phyloP scores from a whole-genome alignment of 2,329 filamentous ascomycete species.

The Tolypocladium album region DNA sequence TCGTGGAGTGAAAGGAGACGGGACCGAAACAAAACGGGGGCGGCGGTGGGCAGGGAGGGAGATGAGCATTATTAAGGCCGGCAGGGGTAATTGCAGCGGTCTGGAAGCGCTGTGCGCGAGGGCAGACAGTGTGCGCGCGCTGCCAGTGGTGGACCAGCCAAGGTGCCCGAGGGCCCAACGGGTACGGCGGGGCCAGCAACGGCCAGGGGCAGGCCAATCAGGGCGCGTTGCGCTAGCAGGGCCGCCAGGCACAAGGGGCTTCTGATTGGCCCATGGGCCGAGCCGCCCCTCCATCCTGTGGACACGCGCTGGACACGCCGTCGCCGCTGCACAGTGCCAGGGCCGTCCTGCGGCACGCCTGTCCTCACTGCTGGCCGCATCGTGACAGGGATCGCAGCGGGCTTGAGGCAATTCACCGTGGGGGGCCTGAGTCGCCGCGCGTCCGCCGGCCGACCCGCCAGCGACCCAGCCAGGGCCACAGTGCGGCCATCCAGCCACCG shows the following conservation, averaged over 20 bases:
- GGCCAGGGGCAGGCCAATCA: not conserved
- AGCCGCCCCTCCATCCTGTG: not conserved
- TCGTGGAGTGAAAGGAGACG: not conserved
- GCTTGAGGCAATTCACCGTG: not conserved
- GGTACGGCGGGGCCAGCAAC: not conserved
- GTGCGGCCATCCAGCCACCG: not conserved
- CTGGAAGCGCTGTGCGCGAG: not conserved
- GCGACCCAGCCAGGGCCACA: not conserved
- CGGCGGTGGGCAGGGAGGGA: conserved; percentile 4
- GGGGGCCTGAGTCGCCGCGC: not conserved
- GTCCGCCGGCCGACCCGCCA: not conserved
- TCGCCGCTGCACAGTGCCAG: not conserved
- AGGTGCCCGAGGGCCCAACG: not conserved
- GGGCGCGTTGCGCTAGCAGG: not conserved
- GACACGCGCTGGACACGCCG: not conserved
- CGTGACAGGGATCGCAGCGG: not conserved
- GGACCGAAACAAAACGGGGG: conserved; percentile 5
- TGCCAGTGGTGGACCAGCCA: not conserved
- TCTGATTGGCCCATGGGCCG: conserved; percentile 2
- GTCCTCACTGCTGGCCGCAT: not conserved
- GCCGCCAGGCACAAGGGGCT: not conserved
- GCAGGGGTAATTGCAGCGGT: not conserved
- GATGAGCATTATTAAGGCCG: conserved; percentile 10
- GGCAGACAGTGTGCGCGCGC: not conserved
- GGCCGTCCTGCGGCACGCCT: not conserved